These are phyloP conservation scores for Pelargonium nanum DNA, from an alignment of 345 rosid species.

Conservation along the genomic window DNA sequence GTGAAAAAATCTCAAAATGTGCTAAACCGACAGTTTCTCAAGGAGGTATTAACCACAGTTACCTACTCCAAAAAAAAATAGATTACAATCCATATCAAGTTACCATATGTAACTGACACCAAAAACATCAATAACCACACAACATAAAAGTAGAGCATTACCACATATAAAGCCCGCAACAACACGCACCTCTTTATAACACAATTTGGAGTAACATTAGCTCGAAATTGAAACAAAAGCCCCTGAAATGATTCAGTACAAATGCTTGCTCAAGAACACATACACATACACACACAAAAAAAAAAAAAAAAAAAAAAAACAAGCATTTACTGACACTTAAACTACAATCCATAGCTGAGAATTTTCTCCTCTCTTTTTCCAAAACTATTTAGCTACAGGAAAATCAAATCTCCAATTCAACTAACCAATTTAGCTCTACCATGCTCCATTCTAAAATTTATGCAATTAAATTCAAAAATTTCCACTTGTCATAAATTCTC, in stretches of 20 bases:
- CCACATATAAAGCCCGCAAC: not conserved
- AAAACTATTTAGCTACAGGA: not conserved
- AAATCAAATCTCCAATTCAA: not conserved
- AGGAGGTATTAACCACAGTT: not conserved
- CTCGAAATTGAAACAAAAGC: not conserved
- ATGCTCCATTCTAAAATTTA: not conserved
- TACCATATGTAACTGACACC: not conserved
- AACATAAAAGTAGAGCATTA: not conserved
- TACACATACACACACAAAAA: not conserved
- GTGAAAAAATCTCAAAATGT: constrained; percentile 3
- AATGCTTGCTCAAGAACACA: no score
- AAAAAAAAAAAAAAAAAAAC: no score
- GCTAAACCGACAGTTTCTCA: not conserved
- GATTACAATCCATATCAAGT: not conserved
- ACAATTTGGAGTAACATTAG: not conserved
- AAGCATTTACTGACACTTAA: not conserved
- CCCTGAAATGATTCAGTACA: no score
- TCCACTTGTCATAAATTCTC: not conserved
- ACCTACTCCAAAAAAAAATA: not conserved
- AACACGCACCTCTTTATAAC: not conserved
- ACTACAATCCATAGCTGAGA: not conserved
- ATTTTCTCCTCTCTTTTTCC: not conserved
- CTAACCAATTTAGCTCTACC: not conserved
- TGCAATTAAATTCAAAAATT: no score
- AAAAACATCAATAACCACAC: not conserved